A percentile compares a stretch with the other conserved stretches of the same genome.
Evolutionary conservation across 2,329 filamentous ascomycete genomes (phyloP).

Genomic region (Colletotrichum navitas): DNA sequence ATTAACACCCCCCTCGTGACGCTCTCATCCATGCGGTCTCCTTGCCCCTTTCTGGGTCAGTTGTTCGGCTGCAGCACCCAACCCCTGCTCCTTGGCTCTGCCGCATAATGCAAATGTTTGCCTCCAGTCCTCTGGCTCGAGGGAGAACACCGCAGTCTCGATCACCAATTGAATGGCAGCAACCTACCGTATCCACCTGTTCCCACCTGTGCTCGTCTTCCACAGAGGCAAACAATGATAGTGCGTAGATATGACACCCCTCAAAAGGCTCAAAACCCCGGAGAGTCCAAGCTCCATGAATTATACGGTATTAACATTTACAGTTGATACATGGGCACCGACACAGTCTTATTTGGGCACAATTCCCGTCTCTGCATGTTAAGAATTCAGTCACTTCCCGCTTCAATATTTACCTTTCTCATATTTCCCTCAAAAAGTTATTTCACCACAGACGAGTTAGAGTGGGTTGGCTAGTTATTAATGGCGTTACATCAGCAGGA

Average conservation of each 20-base stretch:
- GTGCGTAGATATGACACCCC: no score
- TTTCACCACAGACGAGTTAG: not conserved
- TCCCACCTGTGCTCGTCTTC: not conserved
- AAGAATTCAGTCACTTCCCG: not conserved
- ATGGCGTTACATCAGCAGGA: not conserved
- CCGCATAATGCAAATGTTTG: constrained; percentile 3
- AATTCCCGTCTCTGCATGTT: not conserved
- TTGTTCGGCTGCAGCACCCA: not conserved
- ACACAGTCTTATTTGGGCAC: not conserved
- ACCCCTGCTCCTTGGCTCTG: not conserved
- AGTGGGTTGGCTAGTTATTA: not conserved
- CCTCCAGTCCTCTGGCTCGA: not conserved
- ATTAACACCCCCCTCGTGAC: not conserved
- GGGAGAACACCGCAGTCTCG: not conserved
- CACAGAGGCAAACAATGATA: not conserved
- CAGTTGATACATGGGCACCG: not conserved
- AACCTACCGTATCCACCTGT: no score
- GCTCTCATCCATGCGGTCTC: not conserved
- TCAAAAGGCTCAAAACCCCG: not conserved
- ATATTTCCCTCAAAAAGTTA: not conserved
- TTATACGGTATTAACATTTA: no score
- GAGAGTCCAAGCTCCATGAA: not conserved
- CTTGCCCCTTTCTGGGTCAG: not conserved
- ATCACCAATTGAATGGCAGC: not conserved
- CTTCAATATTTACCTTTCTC: not conserved